Percentiles rank a stretch among this genome's conserved stretches.
Evolutionary conservation across 257 asterid species (phyloP).

Genomic region (Echium plantagineum): DNA sequence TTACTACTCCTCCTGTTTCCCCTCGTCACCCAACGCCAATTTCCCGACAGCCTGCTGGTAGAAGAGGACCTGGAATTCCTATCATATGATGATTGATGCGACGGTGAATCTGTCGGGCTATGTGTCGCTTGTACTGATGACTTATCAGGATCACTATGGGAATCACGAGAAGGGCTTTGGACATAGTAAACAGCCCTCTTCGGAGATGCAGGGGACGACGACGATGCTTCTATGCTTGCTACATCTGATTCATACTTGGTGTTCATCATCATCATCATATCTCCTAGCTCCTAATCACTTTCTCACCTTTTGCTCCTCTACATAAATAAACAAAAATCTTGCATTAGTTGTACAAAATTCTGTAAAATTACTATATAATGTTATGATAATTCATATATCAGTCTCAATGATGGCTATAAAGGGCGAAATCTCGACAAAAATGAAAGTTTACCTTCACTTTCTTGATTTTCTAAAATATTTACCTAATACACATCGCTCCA

Average conservation of each 20-base stretch:
- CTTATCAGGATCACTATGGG: conserved; percentile 41
- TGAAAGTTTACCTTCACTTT: no score
- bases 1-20: conserved; percentile 25
- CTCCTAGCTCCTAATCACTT: neutral
- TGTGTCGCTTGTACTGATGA: conserved; percentile 17
- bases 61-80: conserved; percentile 37
- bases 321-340: neutral
- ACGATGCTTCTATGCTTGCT: conserved; percentile 27
- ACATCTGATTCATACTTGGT: conserved; percentile 35
- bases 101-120: conserved; percentile 42
- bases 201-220: conserved; percentile 34
- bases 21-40: conserved; percentile 14
- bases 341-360: neutral
- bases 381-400: no score
- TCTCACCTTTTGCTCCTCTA: neutral
- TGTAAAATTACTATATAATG: no score
- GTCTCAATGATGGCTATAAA: no score
- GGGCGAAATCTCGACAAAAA: no score
- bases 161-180: conserved; percentile 57
- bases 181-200: conserved; percentile 34
- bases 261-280: no score
- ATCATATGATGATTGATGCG: conserved; percentile 12
- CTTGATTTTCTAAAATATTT: no score
- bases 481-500: no score
- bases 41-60: conserved; percentile 44